These are phyloP conservation scores for Metschnikowia dekortorum DNA, from an alignment of 805 yeast genomes.

Conservation along the genomic window DNA sequence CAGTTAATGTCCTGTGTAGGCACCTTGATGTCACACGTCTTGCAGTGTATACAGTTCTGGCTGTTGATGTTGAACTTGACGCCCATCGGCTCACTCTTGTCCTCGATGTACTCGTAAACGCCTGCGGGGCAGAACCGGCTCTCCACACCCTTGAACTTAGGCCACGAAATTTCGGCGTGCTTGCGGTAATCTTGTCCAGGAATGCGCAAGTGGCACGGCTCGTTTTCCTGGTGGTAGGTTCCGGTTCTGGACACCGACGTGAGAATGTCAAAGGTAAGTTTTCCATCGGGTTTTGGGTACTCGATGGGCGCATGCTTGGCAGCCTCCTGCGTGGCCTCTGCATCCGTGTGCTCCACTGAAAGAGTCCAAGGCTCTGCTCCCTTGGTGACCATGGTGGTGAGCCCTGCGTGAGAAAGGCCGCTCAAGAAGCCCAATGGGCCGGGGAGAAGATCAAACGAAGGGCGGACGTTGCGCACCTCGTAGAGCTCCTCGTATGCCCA, in stretches of 20 bases:
- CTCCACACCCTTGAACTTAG: constrained; percentile 82
- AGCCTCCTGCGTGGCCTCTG: constrained; percentile 68
- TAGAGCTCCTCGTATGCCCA: constrained; percentile 85
- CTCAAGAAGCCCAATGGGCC: constrained; percentile 67
- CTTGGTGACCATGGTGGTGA: constrained; percentile 69
- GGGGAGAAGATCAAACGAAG: constrained; percentile 63
- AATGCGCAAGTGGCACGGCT: constrained; percentile 75
- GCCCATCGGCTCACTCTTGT: constrained; percentile 52
- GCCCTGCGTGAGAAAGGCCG: constrained; percentile 80
- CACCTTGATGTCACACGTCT: constrained; percentile 95
- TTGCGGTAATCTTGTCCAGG: constrained; percentile 56
- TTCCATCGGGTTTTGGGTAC: constrained; percentile 96
- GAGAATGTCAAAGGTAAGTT: constrained; percentile 81
- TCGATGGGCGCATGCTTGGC: constrained; percentile 62
- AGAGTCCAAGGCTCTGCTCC: constrained; percentile 92
- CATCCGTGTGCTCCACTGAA: constrained; percentile 63
- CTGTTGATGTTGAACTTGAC: constrained; percentile 90
- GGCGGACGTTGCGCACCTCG: constrained; percentile 86
- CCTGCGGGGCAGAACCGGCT: constrained; percentile 97
- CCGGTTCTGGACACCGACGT: constrained; percentile 97
- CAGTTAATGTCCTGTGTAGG: constrained; percentile 93
- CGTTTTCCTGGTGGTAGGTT: constrained; percentile 92
- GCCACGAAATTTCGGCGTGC: constrained; percentile 68
- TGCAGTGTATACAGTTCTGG: constrained; percentile 97
- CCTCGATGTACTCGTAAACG: constrained; percentile 88